Conservation (phyloP, 768 basidiomycete species). For the Filobasidium floriforme region DNA sequence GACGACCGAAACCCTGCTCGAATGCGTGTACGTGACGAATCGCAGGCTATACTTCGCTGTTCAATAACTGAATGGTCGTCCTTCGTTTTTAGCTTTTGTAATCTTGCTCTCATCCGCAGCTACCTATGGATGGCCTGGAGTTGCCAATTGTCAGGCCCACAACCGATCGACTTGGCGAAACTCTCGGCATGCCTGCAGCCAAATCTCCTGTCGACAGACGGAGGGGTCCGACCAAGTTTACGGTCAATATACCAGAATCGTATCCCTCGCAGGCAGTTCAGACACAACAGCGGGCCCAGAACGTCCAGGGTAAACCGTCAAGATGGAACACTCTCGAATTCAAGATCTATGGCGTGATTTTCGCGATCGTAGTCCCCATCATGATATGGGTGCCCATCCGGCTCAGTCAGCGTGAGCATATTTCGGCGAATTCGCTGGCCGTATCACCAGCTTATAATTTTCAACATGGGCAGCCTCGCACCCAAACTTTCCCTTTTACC, state of each 20-base stretch:
- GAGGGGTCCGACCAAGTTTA: conserved; percentile 11
- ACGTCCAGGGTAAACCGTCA: conserved; percentile 37
- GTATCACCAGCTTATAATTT: not conserved
- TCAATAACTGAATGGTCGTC: not conserved
- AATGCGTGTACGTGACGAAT: not conserved
- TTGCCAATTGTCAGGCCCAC: not conserved
- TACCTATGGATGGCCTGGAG: not conserved
- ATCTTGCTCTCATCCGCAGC: not conserved
- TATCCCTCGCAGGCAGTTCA: not conserved
- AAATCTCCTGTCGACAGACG: conserved; percentile 6
- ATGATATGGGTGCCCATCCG: conserved; percentile 70
- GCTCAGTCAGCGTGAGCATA: conserved; percentile 63
- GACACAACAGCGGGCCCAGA: not conserved
- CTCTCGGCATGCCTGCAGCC: not conserved
- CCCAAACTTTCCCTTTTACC: conserved; percentile 64
- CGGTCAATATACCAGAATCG: conserved; percentile 20
- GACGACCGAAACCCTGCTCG: not conserved
- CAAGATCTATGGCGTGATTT: conserved; percentile 61
- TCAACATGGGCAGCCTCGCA: conserved; percentile 43
- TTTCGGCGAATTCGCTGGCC: not conserved
- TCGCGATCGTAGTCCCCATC: conserved; percentile 57
- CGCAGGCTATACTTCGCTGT: not conserved
- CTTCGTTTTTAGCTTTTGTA: not conserved
- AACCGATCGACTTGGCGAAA: not conserved
- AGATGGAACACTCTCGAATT: conserved; percentile 81